These are phyloP conservation scores for Anthostomella pinea DNA, from an alignment of 2,329 filamentous ascomycete genomes.

Conservation along the genomic window DNA sequence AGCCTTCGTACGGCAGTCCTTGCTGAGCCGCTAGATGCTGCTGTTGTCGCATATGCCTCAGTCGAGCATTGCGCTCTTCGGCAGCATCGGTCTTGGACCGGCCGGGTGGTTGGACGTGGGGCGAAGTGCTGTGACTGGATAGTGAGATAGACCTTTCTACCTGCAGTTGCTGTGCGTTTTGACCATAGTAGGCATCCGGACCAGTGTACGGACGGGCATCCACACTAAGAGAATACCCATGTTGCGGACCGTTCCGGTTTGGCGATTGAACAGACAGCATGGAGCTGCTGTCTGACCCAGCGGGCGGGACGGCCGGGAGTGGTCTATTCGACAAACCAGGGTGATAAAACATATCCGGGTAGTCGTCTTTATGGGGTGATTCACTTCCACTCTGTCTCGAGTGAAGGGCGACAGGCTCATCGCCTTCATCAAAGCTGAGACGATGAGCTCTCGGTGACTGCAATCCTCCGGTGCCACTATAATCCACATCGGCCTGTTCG, in stretches of 20 bases:
- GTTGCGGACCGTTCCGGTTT: constrained; percentile 46
- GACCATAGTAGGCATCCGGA: constrained; percentile 50
- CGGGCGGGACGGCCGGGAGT: constrained; percentile 60
- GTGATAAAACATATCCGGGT: constrained; percentile 91
- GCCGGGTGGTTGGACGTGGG: constrained; percentile 75
- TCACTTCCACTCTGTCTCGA: constrained; percentile 59
- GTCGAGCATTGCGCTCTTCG: constrained; percentile 55
- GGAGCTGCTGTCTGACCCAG: constrained; percentile 60
- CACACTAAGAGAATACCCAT: constrained; percentile 46
- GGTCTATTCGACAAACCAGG: constrained; percentile 69
- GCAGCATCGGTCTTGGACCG: constrained; percentile 94
- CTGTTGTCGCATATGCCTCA: constrained; percentile 50
- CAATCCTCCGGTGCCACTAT: constrained; percentile 84
- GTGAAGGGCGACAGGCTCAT: constrained; percentile 65
- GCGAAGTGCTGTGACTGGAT: constrained; percentile 76
- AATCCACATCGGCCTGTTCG: constrained; percentile 72
- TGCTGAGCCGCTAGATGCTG: constrained; percentile 51
- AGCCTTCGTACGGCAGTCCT: constrained; percentile 51
- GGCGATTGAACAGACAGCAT: constrained; percentile 47
- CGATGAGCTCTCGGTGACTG: constrained; percentile 71
- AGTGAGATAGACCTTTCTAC: constrained; percentile 77
- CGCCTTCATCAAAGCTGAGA: constrained; percentile 89
- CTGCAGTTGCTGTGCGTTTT: constrained; percentile 42
- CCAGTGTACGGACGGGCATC: constrained; percentile 43
- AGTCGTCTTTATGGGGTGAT: constrained; percentile 67